Base-by-base conservation (phyloP, 495 filamentous ascomycete genomes). In the Usnea hakonensis region DNA sequence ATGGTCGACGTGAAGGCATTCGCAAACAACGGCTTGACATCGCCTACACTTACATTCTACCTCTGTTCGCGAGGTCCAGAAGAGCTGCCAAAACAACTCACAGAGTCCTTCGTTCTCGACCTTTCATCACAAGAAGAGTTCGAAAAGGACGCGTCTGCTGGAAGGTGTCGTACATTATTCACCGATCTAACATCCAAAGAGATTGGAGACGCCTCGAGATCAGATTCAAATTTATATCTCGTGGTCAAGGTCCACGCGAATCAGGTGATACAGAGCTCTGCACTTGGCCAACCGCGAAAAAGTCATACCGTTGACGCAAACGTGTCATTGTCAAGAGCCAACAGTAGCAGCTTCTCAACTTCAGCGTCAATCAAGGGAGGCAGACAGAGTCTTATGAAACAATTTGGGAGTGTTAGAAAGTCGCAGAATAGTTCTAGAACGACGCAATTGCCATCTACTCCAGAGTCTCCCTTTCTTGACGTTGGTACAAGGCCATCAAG, bases 1-100 rank as follows among this genome's bases (percentile, higher is more conserved):
- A 77, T 95, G 61, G 78, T 97, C 17, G 89, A 95, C 65, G 81
- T 96, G 61, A 93, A 87, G 65, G 83, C 84, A 17, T 86, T 96
- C 61, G 83, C 85, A 10, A 89, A 89, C 26, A 83, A 87, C 57
- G 80, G 85, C 5, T 83, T 83, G 14, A 85, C 88, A 19, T 81
- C 87, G 1, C 87, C 89, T 11, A 88, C 88, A 0, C 71, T 99
- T 53, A 85, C 86, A 3, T 80, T 95, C n/a, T 87, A 90, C 68
- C 78, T 99, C 17, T 91, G 86, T 57, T 82, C 83, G 16, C 89
- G 90, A 68, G 72, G 79, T 3, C 79, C 83, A 43, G 83, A 83
- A 14, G 82, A 83, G 28, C 65, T 73, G 19, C 73, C 88, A 11
- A 83, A 81, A 6, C 83, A 88, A 1, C 70, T 98, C 3, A 92